Base-by-base conservation (phyloP, 441 rosid species). In the Aquilaria agallochum region DNA sequence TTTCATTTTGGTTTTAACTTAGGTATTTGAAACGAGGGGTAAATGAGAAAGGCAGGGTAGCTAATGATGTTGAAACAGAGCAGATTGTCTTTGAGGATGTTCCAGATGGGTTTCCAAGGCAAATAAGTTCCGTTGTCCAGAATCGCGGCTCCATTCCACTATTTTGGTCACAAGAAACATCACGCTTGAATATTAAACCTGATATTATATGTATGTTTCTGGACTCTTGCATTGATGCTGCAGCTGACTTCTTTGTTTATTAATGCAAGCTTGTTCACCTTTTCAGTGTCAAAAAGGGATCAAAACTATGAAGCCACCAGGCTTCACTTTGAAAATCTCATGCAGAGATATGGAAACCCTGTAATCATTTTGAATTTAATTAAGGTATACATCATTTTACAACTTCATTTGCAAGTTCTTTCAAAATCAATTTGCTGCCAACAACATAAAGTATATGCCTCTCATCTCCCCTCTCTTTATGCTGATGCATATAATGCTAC, bases 151-250 rank as follows among this genome's bases (percentile, higher is more conserved):
- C 99, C 60, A 96, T 96, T 74, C 99, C 99, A 53, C 84, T 96
- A 30, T 90, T 89, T 66, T 96, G 99, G 99, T 90, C 99, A 50
- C 99, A 96, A 64, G 98, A 96, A 83, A 96, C 99, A 59, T 96
- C 99, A 27, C 80, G 96, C 44, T 80, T 96, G 91, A 96, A 87
- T 80, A 53, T 96, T 62, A 96, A 88, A 74, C 99, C 99, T n/a
- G 98, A 90, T 75, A 95, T 95, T 50, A 87, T 86, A 67, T 64
- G 99, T 95, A 87, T 70, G 94, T 74, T 66, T 56, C 58, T 50
- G 59, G 47, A 27, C 67, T 67, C 50, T 42, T 40, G 63, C 50
- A 36, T 56, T 69, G 27, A 33, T 74, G 40, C 60, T 52, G 32
- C 5, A n/a, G 58, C n/a, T 0, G n/a, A 20, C 53, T 57, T 50